Evolutionary conservation across 139 green algal species (phyloP), one percentile per base, ranked within the genome.

Genomic region (Chlorella sp.): DNA sequence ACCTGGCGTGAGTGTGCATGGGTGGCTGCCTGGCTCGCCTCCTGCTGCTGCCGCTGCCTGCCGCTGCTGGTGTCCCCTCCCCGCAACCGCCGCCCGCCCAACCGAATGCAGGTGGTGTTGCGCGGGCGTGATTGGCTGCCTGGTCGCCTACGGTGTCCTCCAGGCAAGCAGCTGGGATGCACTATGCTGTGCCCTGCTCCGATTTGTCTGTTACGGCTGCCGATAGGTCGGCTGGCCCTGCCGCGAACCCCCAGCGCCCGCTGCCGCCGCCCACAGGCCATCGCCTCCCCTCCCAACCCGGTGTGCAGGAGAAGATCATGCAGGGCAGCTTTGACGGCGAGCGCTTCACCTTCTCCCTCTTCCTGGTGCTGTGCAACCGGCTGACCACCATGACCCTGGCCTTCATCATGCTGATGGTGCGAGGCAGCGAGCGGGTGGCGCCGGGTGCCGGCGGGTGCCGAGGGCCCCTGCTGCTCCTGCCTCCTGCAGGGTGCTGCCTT

Each of bases 301-400:
- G 34, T 38, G 28, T 88, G 87, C 93, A 99, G 95, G 97, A 99
- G 87, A 90, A 93, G 34, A 98, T 99, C 84, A 99, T 99, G 95
- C 95, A 93, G 30, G 68, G 88, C 43, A 89, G 89, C 43, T 88
- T 90, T 65, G 90, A 94, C 16, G 73, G 80, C 20, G 96, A 97
- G 85, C 80, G 84, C 4, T 99, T 99, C 88, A 96, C 93, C 56
- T 94, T 93, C 81, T 97, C 93, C 0, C 88, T 99, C 9, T 98
- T 99, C 83, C 87, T 99, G 43, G 97, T 99, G 72, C 92, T 99
- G 19, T 97, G 91, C 89, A 99, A 99, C 88, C 93, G 97, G 24
- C 72, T 97, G 4, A 58, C 97, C n/a, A 96, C 96, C 3, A 92
- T 91, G 62, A 36, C 74, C 13, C 38, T 95, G 22, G 93, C 95